Evolutionary conservation across 495 filamentous ascomycete genomes (phyloP).

Genomic region (Tuber microsphaerosporum): DNA sequence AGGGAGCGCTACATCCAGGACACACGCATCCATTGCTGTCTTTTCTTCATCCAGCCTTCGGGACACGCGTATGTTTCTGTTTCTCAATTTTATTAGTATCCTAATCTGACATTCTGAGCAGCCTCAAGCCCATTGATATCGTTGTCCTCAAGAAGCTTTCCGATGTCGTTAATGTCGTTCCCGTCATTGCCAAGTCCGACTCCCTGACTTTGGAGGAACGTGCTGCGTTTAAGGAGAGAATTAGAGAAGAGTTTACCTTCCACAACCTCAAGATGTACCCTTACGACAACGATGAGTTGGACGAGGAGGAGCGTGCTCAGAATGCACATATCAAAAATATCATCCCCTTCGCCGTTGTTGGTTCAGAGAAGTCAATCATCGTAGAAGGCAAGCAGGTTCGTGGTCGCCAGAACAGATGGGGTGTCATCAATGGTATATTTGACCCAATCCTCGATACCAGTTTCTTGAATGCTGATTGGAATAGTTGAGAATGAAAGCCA

Average conservation of each 20-base stretch:
- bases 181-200: conserved; percentile 97
- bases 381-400: conserved; percentile 97
- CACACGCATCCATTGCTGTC: conserved; percentile 97
- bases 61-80: conserved; percentile 67
- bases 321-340: conserved; percentile 96
- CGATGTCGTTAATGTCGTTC: conserved; percentile 97
- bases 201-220: conserved; percentile 94
- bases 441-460: background rate
- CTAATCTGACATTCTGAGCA: conserved; percentile 36
- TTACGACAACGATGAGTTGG: conserved; percentile 97
- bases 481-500: conserved; percentile 93
- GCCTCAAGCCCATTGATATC: conserved; percentile 95
- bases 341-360: conserved; percentile 95
- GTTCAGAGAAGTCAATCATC: conserved; percentile 94
- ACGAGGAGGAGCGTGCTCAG: conserved; percentile 88
- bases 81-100: background rate
- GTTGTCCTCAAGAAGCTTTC: conserved; percentile 98
- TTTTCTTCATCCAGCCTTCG: conserved; percentile 99
- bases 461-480: conserved; percentile 6
- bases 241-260: conserved; percentile 99
- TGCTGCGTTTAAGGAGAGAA: conserved; percentile 92
- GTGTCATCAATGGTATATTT: conserved; percentile 70
- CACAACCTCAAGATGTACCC: conserved; percentile 99
- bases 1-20: conserved; percentile 98
- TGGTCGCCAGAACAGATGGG: conserved; percentile 97